phyloP scores from a whole-genome alignment of 805 yeast genomes.

The Lipomyces sp. region DNA sequence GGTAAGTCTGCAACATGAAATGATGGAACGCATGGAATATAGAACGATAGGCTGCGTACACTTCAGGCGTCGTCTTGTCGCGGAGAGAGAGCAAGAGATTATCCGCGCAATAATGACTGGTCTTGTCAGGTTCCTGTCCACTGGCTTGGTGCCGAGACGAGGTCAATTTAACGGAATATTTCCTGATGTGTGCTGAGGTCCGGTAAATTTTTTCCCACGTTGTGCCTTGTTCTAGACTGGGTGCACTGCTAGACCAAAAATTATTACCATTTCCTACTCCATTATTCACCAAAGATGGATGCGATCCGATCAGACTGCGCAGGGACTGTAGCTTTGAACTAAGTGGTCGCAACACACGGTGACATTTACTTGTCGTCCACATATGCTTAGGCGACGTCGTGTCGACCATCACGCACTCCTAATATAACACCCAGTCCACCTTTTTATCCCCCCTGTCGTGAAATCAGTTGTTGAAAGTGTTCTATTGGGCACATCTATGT shows the following conservation, averaged over 20 bases:
- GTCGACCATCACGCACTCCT: not conserved
- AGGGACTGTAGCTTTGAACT: constrained; percentile 25
- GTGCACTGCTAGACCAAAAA: not conserved
- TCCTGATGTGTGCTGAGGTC: not conserved
- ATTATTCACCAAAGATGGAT: constrained; percentile 22
- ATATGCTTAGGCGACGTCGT: constrained; percentile 9
- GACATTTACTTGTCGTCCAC: constrained; percentile 35
- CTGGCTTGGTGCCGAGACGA: not conserved
- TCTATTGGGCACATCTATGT: not conserved
- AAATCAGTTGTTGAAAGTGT: not conserved
- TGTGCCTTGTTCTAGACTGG: not conserved
- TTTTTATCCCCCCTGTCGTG: not conserved
- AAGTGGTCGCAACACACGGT: constrained; percentile 31
- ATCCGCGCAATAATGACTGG: constrained; percentile 7
- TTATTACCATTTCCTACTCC: not conserved
- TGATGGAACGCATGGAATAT: constrained; percentile 25
- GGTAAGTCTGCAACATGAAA: constrained; percentile 25
- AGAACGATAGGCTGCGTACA: constrained; percentile 19
- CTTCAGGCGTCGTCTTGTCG: constrained; percentile 17
- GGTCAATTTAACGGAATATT: not conserved
- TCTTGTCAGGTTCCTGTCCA: not conserved
- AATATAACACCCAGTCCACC: not conserved
- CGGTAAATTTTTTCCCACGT: not conserved
- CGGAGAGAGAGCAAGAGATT: constrained; percentile 9
- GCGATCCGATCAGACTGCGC: constrained; percentile 18